Evolutionary conservation across 208 protist genomes (phyloP).

Genomic region (Leishmania major): DNA sequence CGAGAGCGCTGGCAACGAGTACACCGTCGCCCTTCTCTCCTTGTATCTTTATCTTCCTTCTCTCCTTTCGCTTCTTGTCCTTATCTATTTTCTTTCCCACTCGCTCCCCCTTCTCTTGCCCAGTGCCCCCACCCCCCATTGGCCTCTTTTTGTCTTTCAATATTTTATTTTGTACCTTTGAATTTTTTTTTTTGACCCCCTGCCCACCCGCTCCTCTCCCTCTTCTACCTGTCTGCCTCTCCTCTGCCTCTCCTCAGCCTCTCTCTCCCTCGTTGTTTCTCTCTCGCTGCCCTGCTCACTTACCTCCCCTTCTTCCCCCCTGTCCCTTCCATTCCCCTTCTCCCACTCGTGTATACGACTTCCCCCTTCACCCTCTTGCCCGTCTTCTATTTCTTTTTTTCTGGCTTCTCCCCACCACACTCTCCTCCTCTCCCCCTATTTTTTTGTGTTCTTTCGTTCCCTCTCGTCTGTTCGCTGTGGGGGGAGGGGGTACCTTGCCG

Average conservation of each 20-base stretch:
- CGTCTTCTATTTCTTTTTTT: neutral
- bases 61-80: neutral
- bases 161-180: too few relatives aligned
- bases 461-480: neutral
- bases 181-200: too few relatives aligned
- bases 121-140: neutral
- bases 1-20: neutral
- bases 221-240: neutral
- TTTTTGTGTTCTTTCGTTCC: neutral
- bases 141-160: neutral
- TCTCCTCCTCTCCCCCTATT: neutral
- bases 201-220: too few relatives aligned
- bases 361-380: neutral
- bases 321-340: neutral
- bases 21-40: neutral
- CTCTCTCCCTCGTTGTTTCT: neutral
- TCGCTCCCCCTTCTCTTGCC: neutral
- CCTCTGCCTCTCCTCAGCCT: too few relatives aligned
- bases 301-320: neutral
- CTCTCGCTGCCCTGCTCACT: neutral
- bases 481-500: too few relatives aligned
- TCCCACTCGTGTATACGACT: neutral
- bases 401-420: neutral
- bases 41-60: neutral
- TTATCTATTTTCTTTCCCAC: slow-evolving; percentile 1